Evolutionary conservation across 768 basidiomycete genomes (phyloP), one percentile per base, ranked within the genome.

Genomic region (Mycena vulgaris): DNA sequence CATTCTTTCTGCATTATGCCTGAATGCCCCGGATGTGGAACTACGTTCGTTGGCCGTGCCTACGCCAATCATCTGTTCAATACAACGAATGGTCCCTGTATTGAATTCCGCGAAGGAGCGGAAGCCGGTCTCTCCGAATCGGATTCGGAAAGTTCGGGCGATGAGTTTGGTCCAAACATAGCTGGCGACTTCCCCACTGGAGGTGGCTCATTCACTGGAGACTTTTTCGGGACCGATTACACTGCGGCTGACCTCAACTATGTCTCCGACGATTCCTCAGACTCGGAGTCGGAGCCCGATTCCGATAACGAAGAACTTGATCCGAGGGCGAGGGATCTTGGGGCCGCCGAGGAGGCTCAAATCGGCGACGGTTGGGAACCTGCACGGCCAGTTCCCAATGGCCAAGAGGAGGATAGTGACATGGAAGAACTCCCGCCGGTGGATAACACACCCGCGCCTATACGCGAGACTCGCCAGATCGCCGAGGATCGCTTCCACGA

Each of bases 151-250:
- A n/a, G n/a, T n/a, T n/a, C n/a, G n/a, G 51, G 30, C 16, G 28
- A 30, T 4, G 51, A 52, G 3, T 52, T 52, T 19, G 25, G 51
- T 27, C 6, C 9, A 16, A 28, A 52, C 16, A 11, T 52, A 28
- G 11, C 51, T 11, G 51, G 51, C 16, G 51, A 52, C 5, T 52
- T 52, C 21, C 51, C 51, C 17, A 31, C 27, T 19, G 28, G 28
- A 31, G 51, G 51, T 28, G 51, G 51, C 27, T 14, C 51, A 27
- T 52, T 52, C 30, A 28, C 51, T 17, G 51, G 51, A 4, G 27
- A 52, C 30, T 52, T 52, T 28, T 52, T 52, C 21, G 51, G 51
- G 28, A 30, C 25, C 28, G 51, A 52, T 52, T 52, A 52, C 30
- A 28, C 11, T 17, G 51, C 27, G 30, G 51, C 51, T 16, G 7